phyloP scores from a whole-genome alignment of 2,329 filamentous ascomycete genomes.

The Talaromyces sp. region DNA sequence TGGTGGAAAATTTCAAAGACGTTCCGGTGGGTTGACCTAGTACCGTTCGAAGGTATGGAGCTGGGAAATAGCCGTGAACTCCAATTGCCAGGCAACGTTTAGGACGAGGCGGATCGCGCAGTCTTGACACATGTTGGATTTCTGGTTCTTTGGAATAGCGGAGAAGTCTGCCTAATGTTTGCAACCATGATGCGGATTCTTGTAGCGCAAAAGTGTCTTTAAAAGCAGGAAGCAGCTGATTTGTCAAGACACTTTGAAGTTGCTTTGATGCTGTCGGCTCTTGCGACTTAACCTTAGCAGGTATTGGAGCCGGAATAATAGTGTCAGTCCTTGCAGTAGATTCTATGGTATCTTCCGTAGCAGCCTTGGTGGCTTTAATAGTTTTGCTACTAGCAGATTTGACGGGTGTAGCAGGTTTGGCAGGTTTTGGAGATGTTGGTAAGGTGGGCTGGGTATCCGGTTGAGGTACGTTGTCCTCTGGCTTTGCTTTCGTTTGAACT shows the following conservation, averaged over 20 bases:
- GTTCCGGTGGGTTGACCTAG: slow-evolving; percentile 94
- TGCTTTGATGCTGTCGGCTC: slow-evolving; percentile 31
- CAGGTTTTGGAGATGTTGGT: slow-evolving; percentile 12
- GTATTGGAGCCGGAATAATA: slow-evolving; percentile 11
- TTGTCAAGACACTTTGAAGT: slow-evolving; percentile 33
- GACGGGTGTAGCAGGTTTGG: slow-evolving; percentile 22
- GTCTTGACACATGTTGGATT: slow-evolving; percentile 66
- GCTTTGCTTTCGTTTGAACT: slow-evolving; percentile 12
- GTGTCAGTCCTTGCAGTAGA: slow-evolving; percentile 15
- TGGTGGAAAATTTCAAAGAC: slow-evolving; percentile 85
- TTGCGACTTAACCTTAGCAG: slow-evolving; percentile 19
- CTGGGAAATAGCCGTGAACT: slow-evolving; percentile 90
- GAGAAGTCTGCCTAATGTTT: slow-evolving; percentile 43
- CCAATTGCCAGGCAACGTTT: slow-evolving; percentile 88
- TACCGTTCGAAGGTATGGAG: slow-evolving; percentile 77
- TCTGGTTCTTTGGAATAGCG: slow-evolving; percentile 51
- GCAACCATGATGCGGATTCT: slow-evolving; percentile 59
- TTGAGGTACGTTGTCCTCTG: slow-evolving; percentile 6
- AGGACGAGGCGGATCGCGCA: slow-evolving; percentile 64
- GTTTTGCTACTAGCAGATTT: slow-evolving; percentile 17
- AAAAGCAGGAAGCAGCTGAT: slow-evolving; percentile 45
- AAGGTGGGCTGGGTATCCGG: slow-evolving; percentile 11
- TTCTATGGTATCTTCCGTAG: slow-evolving; percentile 18
- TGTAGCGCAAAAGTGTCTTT: slow-evolving; percentile 41
- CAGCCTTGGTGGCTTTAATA: slow-evolving; percentile 7